A percentile compares a stretch with the other conserved stretches of the same genome.
These are phyloP conservation scores for Kodamaea leandrae DNA, from an alignment of 805 yeast species.

Conservation along the genomic window DNA sequence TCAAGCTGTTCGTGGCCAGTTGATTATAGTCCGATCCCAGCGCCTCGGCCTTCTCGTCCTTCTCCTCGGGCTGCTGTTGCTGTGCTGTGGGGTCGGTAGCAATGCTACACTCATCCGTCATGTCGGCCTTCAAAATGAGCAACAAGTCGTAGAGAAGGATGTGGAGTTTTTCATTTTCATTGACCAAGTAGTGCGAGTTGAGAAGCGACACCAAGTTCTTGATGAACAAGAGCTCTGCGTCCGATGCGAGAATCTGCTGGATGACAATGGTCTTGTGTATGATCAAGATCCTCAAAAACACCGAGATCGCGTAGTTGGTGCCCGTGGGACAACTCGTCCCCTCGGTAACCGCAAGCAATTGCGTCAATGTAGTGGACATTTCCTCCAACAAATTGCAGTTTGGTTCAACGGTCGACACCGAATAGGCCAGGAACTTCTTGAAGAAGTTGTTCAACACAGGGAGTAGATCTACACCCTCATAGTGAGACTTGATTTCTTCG, in stretches of 20 bases:
- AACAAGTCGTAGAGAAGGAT: conserved; percentile 60
- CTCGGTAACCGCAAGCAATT: conserved; percentile 19
- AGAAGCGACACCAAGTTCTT: conserved; percentile 47
- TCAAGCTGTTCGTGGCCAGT: conserved; percentile 5
- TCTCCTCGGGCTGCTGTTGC: conserved; percentile 1
- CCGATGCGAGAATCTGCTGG: conserved; percentile 39
- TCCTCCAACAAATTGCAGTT: conserved; percentile 21
- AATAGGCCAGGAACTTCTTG: conserved; percentile 44
- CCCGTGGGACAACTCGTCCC: background rate
- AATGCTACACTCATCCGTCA: conserved; percentile 20
- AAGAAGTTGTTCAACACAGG: conserved; percentile 44
- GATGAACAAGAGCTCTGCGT: conserved; percentile 46
- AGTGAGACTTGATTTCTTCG: conserved; percentile 2
- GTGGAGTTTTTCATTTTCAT: conserved; percentile 45
- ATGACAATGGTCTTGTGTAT: conserved; percentile 55
- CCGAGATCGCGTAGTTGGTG: conserved; percentile 36
- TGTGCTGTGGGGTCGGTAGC: background rate
- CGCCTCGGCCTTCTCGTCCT: background rate
- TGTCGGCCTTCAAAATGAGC: conserved; percentile 47
- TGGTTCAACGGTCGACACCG: conserved; percentile 21
- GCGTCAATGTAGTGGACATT: conserved; percentile 20
- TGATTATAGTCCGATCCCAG: background rate
- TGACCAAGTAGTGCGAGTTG: conserved; percentile 38
- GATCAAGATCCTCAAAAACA: conserved; percentile 53
- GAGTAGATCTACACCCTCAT: conserved; percentile 23